These are phyloP conservation scores for Sugiyamaella marilandica DNA, from an alignment of 805 yeast species.

Conservation along the genomic window DNA sequence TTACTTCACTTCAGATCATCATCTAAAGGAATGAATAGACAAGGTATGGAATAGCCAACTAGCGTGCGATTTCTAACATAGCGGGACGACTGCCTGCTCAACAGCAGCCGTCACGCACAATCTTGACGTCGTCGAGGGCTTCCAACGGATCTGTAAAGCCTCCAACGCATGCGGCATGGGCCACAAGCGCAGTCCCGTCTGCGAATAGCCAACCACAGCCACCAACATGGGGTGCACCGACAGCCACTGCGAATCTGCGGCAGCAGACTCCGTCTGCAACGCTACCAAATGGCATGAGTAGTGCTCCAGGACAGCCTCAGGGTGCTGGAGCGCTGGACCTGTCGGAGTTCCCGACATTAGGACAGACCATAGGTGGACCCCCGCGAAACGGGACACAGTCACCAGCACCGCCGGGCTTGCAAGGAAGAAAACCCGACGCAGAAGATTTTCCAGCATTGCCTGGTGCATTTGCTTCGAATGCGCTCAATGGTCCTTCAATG, in stretches of 20 bases:
- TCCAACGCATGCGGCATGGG: background rate
- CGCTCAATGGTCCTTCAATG: too few species aligned
- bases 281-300: background rate
- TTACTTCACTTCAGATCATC: too few species aligned
- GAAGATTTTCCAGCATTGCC: constrained; percentile 24
- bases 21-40: background rate
- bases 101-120: background rate
- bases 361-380: constrained; percentile 16
- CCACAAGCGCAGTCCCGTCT: background rate
- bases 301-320: background rate
- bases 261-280: background rate
- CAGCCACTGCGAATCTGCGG: background rate
- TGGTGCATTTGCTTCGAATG: constrained; percentile 5
- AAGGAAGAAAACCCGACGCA: background rate
- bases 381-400: constrained; percentile 8
- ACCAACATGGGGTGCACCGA: background rate
- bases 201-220: background rate
- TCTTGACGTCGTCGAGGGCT: background rate
- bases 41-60: background rate
- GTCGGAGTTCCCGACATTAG: constrained; percentile 26
- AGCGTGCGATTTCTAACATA: background rate
- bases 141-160: background rate
- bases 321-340: constrained; percentile 17
- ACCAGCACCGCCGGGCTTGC: constrained; percentile 15
- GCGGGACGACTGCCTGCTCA: background rate